Evolutionary conservation across 2,329 filamentous ascomycete species (phyloP).

Genomic region (Polychaeton citri): DNA sequence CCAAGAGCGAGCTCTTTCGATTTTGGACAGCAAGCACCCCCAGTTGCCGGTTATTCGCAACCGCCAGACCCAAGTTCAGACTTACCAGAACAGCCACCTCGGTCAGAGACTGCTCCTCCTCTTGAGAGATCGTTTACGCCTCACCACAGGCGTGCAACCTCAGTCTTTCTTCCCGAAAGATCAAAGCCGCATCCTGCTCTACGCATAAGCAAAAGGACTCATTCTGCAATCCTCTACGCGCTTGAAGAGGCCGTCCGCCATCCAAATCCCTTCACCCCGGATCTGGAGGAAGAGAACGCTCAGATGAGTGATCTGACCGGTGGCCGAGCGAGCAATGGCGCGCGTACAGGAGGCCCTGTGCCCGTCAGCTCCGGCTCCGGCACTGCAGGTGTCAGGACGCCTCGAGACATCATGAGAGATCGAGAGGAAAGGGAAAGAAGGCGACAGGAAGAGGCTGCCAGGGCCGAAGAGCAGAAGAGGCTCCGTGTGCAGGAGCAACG

Average conservation of each 20-base stretch:
- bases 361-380: constrained; percentile 36
- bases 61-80: constrained; percentile 30
- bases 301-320: constrained; percentile 77
- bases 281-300: constrained; percentile 76
- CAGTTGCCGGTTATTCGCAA: constrained; percentile 21
- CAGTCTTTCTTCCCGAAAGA: constrained; percentile 15
- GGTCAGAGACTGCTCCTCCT: not conserved
- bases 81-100: constrained; percentile 6
- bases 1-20: not conserved
- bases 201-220: constrained; percentile 70
- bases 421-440: constrained; percentile 63
- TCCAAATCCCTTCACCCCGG: constrained; percentile 70
- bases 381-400: constrained; percentile 58
- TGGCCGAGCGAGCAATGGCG: constrained; percentile 42
- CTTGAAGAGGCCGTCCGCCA: constrained; percentile 81
- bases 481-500: constrained; percentile 40
- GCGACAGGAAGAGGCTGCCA: constrained; percentile 46
- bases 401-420: constrained; percentile 83
- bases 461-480: constrained; percentile 36
- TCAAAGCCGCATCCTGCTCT: constrained; percentile 39
- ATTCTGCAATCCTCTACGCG: constrained; percentile 80
- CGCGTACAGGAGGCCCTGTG: constrained; percentile 39
- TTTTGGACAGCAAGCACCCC: not conserved
- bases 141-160: constrained; percentile 19
- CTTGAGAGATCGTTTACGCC: constrained; percentile 4